phyloP scores from a whole-genome alignment of 2,329 filamentous ascomycete genomes.

The Aureobasidium sp. region DNA sequence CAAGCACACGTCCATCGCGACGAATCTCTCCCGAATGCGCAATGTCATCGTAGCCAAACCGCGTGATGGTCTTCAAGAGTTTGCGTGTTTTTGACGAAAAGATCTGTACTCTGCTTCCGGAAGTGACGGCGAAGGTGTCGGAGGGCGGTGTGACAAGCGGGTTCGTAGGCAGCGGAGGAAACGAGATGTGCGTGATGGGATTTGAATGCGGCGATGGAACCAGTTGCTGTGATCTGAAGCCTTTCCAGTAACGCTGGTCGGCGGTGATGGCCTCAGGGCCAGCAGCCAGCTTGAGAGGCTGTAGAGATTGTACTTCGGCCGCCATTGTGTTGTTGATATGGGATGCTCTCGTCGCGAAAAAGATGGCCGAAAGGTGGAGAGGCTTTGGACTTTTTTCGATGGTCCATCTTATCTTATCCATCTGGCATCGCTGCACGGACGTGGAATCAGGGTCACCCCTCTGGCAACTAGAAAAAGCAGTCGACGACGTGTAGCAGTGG shows the following conservation, averaged over 20 bases:
- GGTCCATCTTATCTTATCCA: constrained; percentile 2
- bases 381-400: constrained; percentile 8
- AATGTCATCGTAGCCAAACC: constrained; percentile 72
- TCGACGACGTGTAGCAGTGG: neutral
- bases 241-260: constrained; percentile 94
- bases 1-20: constrained; percentile 78
- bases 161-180: constrained; percentile 47
- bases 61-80: constrained; percentile 84
- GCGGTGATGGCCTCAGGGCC: constrained; percentile 78
- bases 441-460: neutral
- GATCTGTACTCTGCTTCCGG: constrained; percentile 84
- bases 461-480: neutral
- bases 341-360: constrained; percentile 9
- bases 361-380: constrained; percentile 11
- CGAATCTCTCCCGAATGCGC: constrained; percentile 85
- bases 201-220: constrained; percentile 86
- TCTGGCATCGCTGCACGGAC: neutral
- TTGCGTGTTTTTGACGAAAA: constrained; percentile 90
- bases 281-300: constrained; percentile 73
- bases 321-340: constrained; percentile 54
- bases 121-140: constrained; percentile 87
- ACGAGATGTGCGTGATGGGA: constrained; percentile 84
- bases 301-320: constrained; percentile 73
- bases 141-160: constrained; percentile 39
- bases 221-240: constrained; percentile 84